Evolutionary conservation across 202 grass and related monocot genomes (phyloP).

Genomic region (Zizania palustris): DNA sequence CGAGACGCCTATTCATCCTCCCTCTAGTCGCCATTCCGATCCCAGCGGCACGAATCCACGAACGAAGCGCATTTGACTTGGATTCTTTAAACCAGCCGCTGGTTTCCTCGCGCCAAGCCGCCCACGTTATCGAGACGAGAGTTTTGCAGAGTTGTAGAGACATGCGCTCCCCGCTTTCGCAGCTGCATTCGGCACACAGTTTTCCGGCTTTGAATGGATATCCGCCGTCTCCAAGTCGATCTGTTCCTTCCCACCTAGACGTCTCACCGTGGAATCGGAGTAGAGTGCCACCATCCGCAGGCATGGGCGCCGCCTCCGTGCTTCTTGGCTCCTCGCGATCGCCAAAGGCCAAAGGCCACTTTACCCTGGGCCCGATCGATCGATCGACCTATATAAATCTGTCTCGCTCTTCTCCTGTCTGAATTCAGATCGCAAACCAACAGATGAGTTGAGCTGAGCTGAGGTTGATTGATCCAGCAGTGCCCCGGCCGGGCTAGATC

Average conservation of each 20-base stretch:
- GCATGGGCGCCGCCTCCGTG: constrained; percentile 17
- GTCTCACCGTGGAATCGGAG: not conserved
- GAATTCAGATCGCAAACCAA: constrained; percentile 2
- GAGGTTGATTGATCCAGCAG: not conserved
- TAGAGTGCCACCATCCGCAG: not conserved
- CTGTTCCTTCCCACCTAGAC: not conserved
- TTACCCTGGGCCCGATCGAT: not conserved
- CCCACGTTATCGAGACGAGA: constrained; percentile 45
- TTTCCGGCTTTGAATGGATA: not conserved
- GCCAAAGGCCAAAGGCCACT: constrained; percentile 25
- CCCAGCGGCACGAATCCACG: no score
- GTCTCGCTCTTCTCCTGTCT: not conserved
- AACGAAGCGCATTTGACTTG: no score
- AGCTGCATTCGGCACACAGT: constrained; percentile 27
- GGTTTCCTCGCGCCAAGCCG: constrained; percentile 30
- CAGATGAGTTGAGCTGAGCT: not conserved
- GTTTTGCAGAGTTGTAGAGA: not conserved
- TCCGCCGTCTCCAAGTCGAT: not conserved
- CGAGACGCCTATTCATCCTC: no score
- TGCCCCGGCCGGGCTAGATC: not conserved
- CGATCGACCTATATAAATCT: constrained; percentile 43
- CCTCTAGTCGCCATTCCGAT: no score
- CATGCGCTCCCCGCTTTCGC: not conserved
- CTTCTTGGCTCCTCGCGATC: constrained; percentile 32
- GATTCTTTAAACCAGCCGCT: constrained; percentile 19